Evolutionary conservation across 331 rosid species (phyloP).

Genomic region (Quercus phellos): DNA sequence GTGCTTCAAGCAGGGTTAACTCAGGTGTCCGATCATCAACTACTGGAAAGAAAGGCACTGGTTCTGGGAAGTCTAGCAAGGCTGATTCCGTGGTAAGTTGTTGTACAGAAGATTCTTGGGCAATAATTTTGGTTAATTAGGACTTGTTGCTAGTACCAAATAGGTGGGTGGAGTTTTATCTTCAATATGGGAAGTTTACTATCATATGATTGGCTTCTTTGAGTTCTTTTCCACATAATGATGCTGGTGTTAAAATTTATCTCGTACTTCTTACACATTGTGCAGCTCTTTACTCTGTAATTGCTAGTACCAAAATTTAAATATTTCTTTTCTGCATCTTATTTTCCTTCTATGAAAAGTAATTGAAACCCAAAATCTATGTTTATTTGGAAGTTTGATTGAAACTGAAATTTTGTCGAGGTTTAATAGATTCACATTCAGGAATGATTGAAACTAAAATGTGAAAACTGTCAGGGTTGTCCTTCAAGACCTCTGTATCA

Average conservation of each 20-base stretch:
- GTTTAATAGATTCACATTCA: not conserved
- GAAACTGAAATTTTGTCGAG: not conserved
- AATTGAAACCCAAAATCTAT: not conserved
- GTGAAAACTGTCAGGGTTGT: not conserved
- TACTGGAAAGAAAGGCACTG: conserved; percentile 56
- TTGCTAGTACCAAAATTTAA: not conserved
- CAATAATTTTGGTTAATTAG: not conserved
- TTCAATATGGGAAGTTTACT: not conserved
- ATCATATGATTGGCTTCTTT: not conserved
- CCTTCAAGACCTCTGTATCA: not conserved
- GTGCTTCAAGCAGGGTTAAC: conserved; percentile 51
- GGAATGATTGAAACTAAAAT: not conserved
- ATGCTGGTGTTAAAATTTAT: not conserved
- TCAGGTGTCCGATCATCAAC: conserved; percentile 53
- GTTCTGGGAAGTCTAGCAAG: conserved; percentile 52
- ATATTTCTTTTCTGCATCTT: no score
- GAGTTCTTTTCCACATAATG: not conserved
- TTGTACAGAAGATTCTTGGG: not conserved
- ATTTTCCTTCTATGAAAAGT: not conserved
- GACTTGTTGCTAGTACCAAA: not conserved
- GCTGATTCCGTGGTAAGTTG: conserved; percentile 38
- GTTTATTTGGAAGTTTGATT: not conserved
- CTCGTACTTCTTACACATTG: not conserved
- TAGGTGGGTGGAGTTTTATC: not conserved
- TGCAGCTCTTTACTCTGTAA: not conserved